Conservation (phyloP, 345 rosid species). For the Eucalyptus polyanthemos region DNA sequence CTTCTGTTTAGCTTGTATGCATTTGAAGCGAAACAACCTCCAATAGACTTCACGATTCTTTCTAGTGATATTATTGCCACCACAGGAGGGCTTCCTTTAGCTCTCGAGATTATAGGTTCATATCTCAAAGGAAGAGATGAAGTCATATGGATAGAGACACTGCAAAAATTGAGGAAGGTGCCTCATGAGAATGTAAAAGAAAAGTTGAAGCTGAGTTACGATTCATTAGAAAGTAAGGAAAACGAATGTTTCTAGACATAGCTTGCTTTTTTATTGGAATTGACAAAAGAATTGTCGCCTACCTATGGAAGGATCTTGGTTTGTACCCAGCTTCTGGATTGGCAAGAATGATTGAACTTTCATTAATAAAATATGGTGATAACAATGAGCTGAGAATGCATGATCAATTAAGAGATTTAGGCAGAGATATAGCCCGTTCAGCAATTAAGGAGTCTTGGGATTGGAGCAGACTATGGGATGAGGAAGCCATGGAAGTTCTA, state of each 20-base stretch:
- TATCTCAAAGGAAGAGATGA: accelerated
- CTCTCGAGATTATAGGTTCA: accelerated
- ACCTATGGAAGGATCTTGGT: background rate
- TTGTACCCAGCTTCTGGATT: background rate
- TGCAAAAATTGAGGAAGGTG: accelerated
- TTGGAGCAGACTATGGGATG: too few relatives aligned
- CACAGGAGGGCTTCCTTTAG: too few relatives aligned
- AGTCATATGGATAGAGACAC: accelerated
- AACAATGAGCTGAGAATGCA: background rate
- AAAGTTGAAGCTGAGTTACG: too few relatives aligned
- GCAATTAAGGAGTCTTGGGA: accelerated
- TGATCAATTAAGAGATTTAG: background rate
- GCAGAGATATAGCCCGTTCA: background rate
- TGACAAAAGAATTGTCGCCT: background rate
- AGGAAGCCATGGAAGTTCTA: accelerated
- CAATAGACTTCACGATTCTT: accelerated
- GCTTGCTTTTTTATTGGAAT: background rate
- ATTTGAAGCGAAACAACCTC: too few relatives aligned
- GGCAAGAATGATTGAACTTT: background rate
- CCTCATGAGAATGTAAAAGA: too few relatives aligned
- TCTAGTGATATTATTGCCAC: too few relatives aligned
- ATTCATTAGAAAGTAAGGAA: accelerated
- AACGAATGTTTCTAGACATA: background rate
- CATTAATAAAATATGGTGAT: background rate
- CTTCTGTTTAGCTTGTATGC: too few relatives aligned